Evolutionary conservation across 2,329 filamentous ascomycete species (phyloP).

Genomic region (Dryadomyces sulphureus): DNA sequence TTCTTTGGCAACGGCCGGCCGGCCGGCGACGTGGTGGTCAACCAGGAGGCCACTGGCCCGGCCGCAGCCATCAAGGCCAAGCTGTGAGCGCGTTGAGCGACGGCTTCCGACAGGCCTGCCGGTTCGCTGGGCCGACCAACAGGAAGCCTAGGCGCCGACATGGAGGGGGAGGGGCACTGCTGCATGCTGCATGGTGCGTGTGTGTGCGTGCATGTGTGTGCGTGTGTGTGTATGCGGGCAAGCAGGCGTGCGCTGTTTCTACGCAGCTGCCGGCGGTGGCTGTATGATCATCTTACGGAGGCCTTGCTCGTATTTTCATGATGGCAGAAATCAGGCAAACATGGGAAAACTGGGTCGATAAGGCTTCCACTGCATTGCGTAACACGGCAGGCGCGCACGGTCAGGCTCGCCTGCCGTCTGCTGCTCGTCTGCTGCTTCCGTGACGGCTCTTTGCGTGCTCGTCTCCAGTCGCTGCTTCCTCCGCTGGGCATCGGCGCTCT

Average conservation of each 20-base stretch:
- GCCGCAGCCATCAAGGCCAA: slow-evolving; percentile 18
- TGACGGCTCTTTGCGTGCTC: background rate
- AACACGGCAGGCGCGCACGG: background rate
- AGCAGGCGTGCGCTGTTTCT: too few species aligned
- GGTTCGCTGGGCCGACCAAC: too few species aligned
- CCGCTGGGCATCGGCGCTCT: background rate
- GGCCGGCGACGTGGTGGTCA: slow-evolving; percentile 66
- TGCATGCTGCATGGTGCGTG: too few species aligned
- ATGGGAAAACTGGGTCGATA: background rate
- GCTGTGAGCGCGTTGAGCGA: slow-evolving; percentile 10
- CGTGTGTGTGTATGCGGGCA: too few species aligned
- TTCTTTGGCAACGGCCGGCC: slow-evolving; percentile 81
- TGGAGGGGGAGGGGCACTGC: background rate
- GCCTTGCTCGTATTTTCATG: background rate
- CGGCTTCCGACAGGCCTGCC: too few species aligned
- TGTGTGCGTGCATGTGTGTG: too few species aligned
- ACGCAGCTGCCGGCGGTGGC: too few species aligned
- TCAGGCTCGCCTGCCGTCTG: background rate
- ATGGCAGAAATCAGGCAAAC: background rate
- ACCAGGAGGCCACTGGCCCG: slow-evolving; percentile 68
- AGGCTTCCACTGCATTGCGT: background rate
- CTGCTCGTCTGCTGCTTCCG: too few species aligned
- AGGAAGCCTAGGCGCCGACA: background rate
- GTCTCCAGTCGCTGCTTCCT: background rate
- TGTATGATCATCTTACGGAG: too few species aligned